phyloP scores from a whole-genome alignment of 805 yeast species.

The Candida sanyiensis region DNA sequence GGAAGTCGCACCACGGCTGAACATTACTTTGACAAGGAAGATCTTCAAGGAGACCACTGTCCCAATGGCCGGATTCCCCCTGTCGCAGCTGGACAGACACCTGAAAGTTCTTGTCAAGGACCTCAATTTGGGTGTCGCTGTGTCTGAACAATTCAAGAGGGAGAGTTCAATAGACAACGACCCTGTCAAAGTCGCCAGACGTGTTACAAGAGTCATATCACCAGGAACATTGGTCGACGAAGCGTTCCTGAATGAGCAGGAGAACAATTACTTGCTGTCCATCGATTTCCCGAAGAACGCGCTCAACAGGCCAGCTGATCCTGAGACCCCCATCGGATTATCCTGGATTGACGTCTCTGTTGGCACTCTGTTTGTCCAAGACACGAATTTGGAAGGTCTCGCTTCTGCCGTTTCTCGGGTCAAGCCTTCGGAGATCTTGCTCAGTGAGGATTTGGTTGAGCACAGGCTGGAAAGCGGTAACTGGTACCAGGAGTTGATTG shows the following conservation, averaged over 20 bases:
- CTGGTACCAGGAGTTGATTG: constrained; percentile 55
- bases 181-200: constrained; percentile 46
- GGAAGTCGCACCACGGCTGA: constrained; percentile 60
- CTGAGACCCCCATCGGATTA: constrained; percentile 53
- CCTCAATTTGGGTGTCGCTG: constrained; percentile 65
- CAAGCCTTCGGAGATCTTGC: constrained; percentile 71
- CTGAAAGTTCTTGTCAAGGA: constrained; percentile 69
- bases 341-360: constrained; percentile 88
- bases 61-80: constrained; percentile 92
- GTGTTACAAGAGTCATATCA: constrained; percentile 73
- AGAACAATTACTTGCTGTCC: constrained; percentile 65
- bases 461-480: constrained; percentile 38
- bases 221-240: constrained; percentile 94
- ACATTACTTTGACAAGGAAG: constrained; percentile 62
- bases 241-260: constrained; percentile 64
- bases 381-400: constrained; percentile 51
- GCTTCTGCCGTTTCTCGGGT: constrained; percentile 72
- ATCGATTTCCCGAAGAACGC: constrained; percentile 53
- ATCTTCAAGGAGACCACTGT: constrained; percentile 38
- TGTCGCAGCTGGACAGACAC: constrained; percentile 62
- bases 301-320: constrained; percentile 32
- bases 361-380: constrained; percentile 70
- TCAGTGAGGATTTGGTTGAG: constrained; percentile 42
- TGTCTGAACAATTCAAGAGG: constrained; percentile 61
- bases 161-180: constrained; percentile 28